Conservation (phyloP, 2,329 filamentous ascomycete species). For the Phyllosticta paracitricarpa region DNA sequence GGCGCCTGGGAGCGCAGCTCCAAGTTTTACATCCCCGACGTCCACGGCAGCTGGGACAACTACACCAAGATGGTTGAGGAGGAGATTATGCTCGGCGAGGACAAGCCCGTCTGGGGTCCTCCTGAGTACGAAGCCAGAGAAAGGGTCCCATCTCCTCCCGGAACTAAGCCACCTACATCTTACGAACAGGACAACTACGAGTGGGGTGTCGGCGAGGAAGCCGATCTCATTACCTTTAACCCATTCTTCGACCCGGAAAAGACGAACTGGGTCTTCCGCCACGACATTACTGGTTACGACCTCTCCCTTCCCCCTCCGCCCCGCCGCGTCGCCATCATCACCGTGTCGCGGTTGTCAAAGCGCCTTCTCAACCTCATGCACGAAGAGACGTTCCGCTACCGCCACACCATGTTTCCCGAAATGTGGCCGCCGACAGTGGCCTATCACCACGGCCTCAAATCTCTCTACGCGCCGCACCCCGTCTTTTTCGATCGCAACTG, state of each 20-base stretch:
- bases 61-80: constrained; percentile 51
- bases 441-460: constrained; percentile 68
- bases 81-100: constrained; percentile 40
- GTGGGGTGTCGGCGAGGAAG: constrained; percentile 69
- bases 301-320: constrained; percentile 48
- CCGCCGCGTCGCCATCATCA: constrained; percentile 67
- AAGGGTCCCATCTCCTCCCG: constrained; percentile 49
- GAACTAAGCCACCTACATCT: constrained; percentile 51
- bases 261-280: constrained; percentile 63
- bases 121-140: constrained; percentile 28
- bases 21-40: constrained; percentile 60
- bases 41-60: constrained; percentile 57
- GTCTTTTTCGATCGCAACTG: constrained; percentile 71
- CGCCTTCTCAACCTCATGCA: constrained; percentile 68
- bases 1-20: constrained; percentile 65
- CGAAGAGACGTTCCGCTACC: constrained; percentile 60
- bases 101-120: constrained; percentile 55
- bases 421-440: constrained; percentile 68
- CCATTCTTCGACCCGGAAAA: constrained; percentile 68
- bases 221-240: constrained; percentile 62
- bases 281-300: constrained; percentile 59
- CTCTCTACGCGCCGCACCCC: constrained; percentile 67
- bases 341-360: constrained; percentile 63
- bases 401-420: constrained; percentile 65
- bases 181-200: constrained; percentile 56